Percentiles rank a stretch among this genome's conserved stretches.
These are phyloP conservation scores for Hanseniaspora pseudoguilliermondii DNA, from an alignment of 805 yeast genomes.

Conservation along the genomic window DNA sequence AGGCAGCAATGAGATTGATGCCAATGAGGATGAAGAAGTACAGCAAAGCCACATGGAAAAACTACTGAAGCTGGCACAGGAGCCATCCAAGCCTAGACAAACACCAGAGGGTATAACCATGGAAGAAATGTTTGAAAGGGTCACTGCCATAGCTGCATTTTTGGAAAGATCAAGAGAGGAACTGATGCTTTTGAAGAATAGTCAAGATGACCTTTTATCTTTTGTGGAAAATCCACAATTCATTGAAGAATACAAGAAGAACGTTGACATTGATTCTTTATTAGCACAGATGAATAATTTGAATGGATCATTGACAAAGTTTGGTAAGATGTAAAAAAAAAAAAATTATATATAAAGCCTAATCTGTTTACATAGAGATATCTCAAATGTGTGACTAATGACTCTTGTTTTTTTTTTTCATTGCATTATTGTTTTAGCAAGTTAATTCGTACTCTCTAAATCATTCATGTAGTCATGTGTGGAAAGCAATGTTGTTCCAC, in stretches of 20 bases:
- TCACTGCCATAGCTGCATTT: slow-evolving; percentile 83
- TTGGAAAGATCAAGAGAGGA: slow-evolving; percentile 78
- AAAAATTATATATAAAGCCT: not conserved
- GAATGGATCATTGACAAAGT: not conserved
- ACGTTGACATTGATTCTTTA: slow-evolving; percentile 40
- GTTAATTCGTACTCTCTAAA: slow-evolving; percentile 9
- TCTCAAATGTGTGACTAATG: not conserved
- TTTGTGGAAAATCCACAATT: slow-evolving; percentile 33
- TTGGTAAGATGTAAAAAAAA: not conserved
- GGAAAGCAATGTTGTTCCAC: slow-evolving; percentile 56
- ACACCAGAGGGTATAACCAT: slow-evolving; percentile 67
- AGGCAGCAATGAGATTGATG: slow-evolving; percentile 13
- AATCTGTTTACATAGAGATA: not conserved
- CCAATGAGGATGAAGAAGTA: slow-evolving; percentile 15
- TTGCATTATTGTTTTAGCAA: not conserved
- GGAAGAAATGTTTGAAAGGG: slow-evolving; percentile 75
- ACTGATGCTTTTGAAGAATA: slow-evolving; percentile 58
- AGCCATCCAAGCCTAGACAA: slow-evolving; percentile 69
- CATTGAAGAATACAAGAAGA: slow-evolving; percentile 29
- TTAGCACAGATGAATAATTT: slow-evolving; percentile 56
- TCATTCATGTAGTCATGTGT: slow-evolving; percentile 29
- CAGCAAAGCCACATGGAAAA: slow-evolving; percentile 11
- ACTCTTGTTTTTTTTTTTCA: too few species aligned
- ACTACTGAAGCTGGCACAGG: slow-evolving; percentile 22
- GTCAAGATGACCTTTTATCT: slow-evolving; percentile 37